Evolutionary conservation across 352 stramenopile genomes (phyloP), one percentile per base, ranked within the genome.

Genomic region (Phytophthora multivora): DNA sequence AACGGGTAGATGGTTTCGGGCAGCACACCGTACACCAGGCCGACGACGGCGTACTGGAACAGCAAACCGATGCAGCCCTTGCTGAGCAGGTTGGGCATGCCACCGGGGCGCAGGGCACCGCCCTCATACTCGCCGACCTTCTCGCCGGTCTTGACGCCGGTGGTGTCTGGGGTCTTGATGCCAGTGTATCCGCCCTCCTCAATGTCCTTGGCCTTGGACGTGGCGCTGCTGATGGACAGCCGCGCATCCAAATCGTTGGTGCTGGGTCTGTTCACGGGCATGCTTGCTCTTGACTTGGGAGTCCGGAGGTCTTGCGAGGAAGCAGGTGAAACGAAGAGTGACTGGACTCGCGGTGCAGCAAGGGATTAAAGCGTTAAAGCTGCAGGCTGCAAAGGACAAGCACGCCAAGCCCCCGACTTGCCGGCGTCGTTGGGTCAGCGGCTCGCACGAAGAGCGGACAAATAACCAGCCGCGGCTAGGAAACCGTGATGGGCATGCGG

Each of bases 1-100:
- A 89, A 80, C 35, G 79, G 79, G 53, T 86, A 83, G 51, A 89
- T 71, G 13, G 66, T 85, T 5, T 25, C 43, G 0, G 79, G 77
- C 13, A 87, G 52, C 16, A 66, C 50, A 19, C 77, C 77, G 41
- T 84, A 82, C 19, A 84, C 45, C 0, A 88, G 49, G 7, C 79
- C 76, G 4, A 86, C 79, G 6, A 68, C 66, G 0, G 75, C 74
- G 58, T 89, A 86, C 65, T 89, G 75, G 16, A 67, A 54, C 9
- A 87, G 23, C 25, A 86, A 40, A 25, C 79, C 79, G 16, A 88
- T 51, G 59, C 69, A 61, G 2, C 76, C 67, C 6, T 49, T 59
- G 28, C 41, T 73, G 12, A 50, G 62, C 16, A 88, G 63, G 0
- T 70, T 61, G 6, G 73, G 73, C 4, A 61, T 59, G 16, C 73